These are phyloP conservation scores for Eimeria necatrix DNA, from an alignment of 169 alveolate genomes.

Conservation along the genomic window DNA sequence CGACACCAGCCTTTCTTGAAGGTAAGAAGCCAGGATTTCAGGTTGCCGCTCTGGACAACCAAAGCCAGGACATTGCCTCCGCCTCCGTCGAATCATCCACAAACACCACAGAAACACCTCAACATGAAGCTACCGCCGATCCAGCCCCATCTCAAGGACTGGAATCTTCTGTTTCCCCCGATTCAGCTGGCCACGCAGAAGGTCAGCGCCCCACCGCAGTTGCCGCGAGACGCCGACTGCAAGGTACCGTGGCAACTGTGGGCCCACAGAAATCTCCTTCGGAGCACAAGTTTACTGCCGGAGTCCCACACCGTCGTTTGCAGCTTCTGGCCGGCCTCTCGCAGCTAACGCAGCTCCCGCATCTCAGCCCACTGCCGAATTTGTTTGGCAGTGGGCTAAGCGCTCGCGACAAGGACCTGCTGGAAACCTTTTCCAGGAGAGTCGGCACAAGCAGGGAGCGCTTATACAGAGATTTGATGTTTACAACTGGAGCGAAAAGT, in stretches of 20 bases:
- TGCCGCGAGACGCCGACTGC: background rate
- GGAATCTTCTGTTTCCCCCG: background rate
- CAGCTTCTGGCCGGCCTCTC: conserved; percentile 17
- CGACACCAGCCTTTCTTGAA: background rate
- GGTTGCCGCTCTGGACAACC: conserved; percentile 37
- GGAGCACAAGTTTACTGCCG: background rate
- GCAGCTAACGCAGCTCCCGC: conserved; percentile 44
- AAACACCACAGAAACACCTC: background rate
- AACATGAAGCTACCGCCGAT: background rate
- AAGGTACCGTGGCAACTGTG: background rate
- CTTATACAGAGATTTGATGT: conserved; percentile 32
- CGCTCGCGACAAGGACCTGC: conserved; percentile 51
- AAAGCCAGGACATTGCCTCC: background rate
- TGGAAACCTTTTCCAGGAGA: conserved; percentile 40
- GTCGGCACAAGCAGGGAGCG: conserved; percentile 67
- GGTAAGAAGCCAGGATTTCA: conserved; percentile 43
- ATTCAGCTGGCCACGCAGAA: background rate
- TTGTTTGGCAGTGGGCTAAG: conserved; percentile 35
- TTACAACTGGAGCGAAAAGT: conserved; percentile 17
- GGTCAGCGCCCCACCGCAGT: background rate
- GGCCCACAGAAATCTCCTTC: background rate
- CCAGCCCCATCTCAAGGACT: background rate
- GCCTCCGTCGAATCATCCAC: background rate
- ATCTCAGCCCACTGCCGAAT: background rate
- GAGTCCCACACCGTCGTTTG: conserved; percentile 48